phyloP scores from a whole-genome alignment of 192 early-diverging fungal genomes.

The Pilaira anomala region DNA sequence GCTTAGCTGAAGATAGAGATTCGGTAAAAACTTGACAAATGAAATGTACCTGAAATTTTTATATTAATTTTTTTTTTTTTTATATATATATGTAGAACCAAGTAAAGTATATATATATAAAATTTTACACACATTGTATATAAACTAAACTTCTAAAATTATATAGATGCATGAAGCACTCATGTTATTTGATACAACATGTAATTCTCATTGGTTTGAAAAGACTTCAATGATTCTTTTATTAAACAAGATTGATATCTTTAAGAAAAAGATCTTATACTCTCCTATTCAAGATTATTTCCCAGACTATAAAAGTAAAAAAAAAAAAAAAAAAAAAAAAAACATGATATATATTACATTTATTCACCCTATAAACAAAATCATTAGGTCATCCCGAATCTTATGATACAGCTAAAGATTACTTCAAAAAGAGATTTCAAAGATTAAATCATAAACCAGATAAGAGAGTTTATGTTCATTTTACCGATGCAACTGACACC shows the following conservation, averaged over 20 bases:
- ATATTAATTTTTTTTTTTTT: neutral
- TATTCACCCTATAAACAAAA: neutral
- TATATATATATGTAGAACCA: conserved; percentile 34
- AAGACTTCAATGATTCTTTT: conserved; percentile 61
- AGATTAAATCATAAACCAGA: conserved; percentile 41
- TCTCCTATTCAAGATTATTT: conserved; percentile 50
- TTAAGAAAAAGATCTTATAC: conserved; percentile 46
- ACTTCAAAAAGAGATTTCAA: conserved; percentile 45
- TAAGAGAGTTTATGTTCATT: conserved; percentile 53
- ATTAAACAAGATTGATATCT: conserved; percentile 63
- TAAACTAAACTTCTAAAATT: neutral
- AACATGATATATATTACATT: neutral
- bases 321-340: neutral
- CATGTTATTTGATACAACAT: conserved; percentile 59
- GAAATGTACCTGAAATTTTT: neutral
- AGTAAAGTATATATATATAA: conserved; percentile 10
- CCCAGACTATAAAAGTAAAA: conserved; percentile 53
- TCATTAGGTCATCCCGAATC: conserved; percentile 28
- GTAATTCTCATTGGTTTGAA: conserved; percentile 59
- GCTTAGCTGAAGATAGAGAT: conserved; percentile 50
- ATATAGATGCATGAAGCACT: conserved; percentile 55
- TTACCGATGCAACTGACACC: conserved; percentile 52
- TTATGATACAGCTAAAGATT: conserved; percentile 31
- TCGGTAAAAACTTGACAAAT: conserved; percentile 33
- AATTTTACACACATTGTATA: neutral